Evolutionary conservation across 805 yeast genomes (phyloP).

Genomic region (Schizosaccharomyces octosporus): DNA sequence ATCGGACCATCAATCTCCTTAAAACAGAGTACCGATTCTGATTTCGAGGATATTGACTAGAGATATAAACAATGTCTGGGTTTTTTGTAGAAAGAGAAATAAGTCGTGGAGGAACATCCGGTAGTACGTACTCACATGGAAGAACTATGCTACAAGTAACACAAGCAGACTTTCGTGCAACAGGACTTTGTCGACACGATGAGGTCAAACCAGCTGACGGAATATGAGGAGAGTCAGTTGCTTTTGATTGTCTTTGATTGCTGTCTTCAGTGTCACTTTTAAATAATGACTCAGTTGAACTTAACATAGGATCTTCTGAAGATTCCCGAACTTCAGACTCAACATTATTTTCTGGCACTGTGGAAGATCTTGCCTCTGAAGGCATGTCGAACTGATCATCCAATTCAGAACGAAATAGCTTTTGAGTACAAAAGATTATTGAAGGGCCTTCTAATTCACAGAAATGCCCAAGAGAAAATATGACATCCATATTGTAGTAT

Average conservation of each 20-base stretch:
- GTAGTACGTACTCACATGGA: background rate
- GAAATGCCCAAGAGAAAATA: slow-evolving; percentile 10
- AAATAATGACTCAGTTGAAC: background rate
- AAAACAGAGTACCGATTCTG: slow-evolving; percentile 10
- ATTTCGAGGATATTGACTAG: slow-evolving; percentile 10
- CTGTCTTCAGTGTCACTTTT: background rate
- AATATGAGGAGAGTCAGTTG: background rate
- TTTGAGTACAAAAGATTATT: slow-evolving; percentile 12
- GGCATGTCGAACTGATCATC: background rate
- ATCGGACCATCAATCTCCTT: slow-evolving; percentile 11
- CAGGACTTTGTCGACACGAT: background rate
- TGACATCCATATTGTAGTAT: background rate
- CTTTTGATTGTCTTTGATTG: background rate
- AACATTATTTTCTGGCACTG: background rate
- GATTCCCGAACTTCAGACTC: background rate
- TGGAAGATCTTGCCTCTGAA: background rate
- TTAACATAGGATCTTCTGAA: background rate
- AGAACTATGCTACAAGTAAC: background rate
- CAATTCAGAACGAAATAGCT: slow-evolving; percentile 2
- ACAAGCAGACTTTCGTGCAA: background rate
- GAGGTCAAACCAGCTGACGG: background rate
- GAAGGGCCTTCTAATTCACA: slow-evolving; percentile 14
- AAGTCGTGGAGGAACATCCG: background rate
- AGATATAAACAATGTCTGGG: slow-evolving; percentile 5
- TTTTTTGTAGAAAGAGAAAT: background rate